phyloP scores from a whole-genome alignment of 2,329 filamentous ascomycete species.

The Plenodomus tracheiphilus region DNA sequence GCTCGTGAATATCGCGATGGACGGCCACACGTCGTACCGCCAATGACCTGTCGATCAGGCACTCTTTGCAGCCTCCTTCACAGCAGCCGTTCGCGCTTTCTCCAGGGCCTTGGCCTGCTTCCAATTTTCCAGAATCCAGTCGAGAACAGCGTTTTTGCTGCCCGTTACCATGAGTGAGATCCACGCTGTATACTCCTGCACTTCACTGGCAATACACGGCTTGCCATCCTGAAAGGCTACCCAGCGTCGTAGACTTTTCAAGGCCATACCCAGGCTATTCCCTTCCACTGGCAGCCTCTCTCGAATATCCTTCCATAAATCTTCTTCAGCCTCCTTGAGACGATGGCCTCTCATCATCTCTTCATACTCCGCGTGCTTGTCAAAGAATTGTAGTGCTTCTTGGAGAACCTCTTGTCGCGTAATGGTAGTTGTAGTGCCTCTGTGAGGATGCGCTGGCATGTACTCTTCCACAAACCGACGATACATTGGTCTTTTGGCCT shows the following conservation, averaged over 20 bases:
- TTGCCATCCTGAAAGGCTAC: conserved; percentile 32
- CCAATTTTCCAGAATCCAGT: conserved; percentile 40
- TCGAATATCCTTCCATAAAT: conserved; percentile 53
- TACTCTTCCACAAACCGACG: conserved; percentile 65
- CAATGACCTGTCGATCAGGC: not conserved
- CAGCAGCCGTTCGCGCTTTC: conserved; percentile 24
- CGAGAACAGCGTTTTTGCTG: conserved; percentile 18
- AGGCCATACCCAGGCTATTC: conserved; percentile 21
- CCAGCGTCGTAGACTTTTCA: conserved; percentile 42
- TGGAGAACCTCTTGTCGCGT: conserved; percentile 53
- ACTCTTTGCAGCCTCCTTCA: conserved; percentile 11
- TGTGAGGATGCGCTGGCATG: conserved; percentile 57
- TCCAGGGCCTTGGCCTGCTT: conserved; percentile 33
- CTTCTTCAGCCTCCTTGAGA: conserved; percentile 40
- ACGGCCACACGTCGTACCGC: not conserved
- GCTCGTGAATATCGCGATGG: not conserved
- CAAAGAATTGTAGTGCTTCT: conserved; percentile 60
- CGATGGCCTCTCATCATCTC: conserved; percentile 45
- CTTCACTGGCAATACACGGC: conserved; percentile 18
- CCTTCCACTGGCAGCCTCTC: conserved; percentile 33
- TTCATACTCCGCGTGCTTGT: conserved; percentile 51
- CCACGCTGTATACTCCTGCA: conserved; percentile 29
- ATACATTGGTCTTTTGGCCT: conserved; percentile 61
- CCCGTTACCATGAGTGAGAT: conserved; percentile 11
- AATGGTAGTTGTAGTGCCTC: conserved; percentile 17